Evolutionary conservation across 1,139 yeast species (phyloP).

Genomic region (Geotrichum aggregatum): DNA sequence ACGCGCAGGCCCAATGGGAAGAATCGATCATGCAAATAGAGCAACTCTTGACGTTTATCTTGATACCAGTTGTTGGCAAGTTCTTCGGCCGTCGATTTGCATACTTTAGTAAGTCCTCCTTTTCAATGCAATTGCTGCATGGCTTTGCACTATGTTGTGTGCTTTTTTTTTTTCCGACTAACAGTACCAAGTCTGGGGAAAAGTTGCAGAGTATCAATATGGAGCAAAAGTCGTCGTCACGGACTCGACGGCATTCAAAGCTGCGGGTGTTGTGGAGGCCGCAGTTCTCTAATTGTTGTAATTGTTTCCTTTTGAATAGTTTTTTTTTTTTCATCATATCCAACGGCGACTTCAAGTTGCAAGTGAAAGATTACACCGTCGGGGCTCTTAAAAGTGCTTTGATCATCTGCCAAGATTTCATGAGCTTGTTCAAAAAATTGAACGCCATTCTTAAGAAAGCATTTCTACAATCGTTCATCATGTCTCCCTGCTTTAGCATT

Average conservation of each 20-base stretch:
- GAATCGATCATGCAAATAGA: slow-evolving; percentile 63
- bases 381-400: background rate
- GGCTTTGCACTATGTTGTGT: background rate
- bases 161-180: no score
- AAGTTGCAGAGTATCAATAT: slow-evolving; percentile 14
- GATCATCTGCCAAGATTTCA: no score
- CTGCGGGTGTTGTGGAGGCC: slow-evolving; percentile 17
- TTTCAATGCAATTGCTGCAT: background rate
- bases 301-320: background rate
- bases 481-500: background rate
- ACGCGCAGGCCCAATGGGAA: slow-evolving; percentile 78
- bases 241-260: slow-evolving; percentile 17
- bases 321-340: background rate
- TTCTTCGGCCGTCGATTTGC: slow-evolving; percentile 65
- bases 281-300: slow-evolving; percentile 8
- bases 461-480: no score
- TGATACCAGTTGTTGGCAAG: slow-evolving; percentile 69
- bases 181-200: slow-evolving; percentile 19
- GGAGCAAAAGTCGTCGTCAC: slow-evolving; percentile 17
- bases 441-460: no score
- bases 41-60: slow-evolving; percentile 52
- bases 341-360: background rate
- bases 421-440: no score
- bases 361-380: background rate
- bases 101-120: slow-evolving; percentile 34